Evolutionary conservation across 805 yeast species (phyloP).

Genomic region (Jamesozyma jinghongensis): DNA sequence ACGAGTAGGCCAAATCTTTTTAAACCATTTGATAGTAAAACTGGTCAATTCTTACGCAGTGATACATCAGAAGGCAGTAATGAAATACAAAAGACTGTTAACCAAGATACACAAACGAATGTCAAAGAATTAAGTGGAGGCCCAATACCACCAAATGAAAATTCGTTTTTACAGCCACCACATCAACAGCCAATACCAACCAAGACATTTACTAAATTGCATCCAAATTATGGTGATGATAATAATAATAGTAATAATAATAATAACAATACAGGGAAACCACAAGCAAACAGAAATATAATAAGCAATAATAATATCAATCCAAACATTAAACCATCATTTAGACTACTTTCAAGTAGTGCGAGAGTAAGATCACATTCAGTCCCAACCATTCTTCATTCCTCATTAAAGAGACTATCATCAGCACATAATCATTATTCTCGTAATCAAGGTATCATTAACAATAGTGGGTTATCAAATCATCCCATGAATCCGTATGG

Average conservation of each 20-base stretch:
- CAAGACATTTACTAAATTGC: not conserved
- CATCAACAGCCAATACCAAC: not conserved
- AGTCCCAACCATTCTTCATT: slow-evolving; percentile 29
- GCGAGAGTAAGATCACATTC: slow-evolving; percentile 27
- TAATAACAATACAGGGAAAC: not conserved
- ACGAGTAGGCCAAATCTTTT: slow-evolving; percentile 9
- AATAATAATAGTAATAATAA: not conserved
- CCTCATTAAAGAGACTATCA: slow-evolving; percentile 23
- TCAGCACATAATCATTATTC: slow-evolving; percentile 1
- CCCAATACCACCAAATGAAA: slow-evolving; percentile 5
- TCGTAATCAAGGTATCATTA: not conserved
- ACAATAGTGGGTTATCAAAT: slow-evolving; percentile 3
- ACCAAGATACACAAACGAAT: not conserved
- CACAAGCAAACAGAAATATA: not conserved
- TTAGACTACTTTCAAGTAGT: slow-evolving; percentile 7
- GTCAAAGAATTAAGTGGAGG: slow-evolving; percentile 1
- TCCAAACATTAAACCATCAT: slow-evolving; percentile 1
- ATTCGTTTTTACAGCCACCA: not conserved
- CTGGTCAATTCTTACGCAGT: slow-evolving; percentile 24
- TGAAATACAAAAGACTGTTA: not conserved
- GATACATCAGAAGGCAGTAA: not conserved
- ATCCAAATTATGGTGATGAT: not conserved
- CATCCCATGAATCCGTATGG: slow-evolving; percentile 8
- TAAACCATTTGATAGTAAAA: slow-evolving; percentile 26
- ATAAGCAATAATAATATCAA: not conserved